Percentiles rank a stretch among this genome's conserved stretches.
Conservation (phyloP, 805 yeast genomes). For the Tetrapisispora iriomotensis region DNA sequence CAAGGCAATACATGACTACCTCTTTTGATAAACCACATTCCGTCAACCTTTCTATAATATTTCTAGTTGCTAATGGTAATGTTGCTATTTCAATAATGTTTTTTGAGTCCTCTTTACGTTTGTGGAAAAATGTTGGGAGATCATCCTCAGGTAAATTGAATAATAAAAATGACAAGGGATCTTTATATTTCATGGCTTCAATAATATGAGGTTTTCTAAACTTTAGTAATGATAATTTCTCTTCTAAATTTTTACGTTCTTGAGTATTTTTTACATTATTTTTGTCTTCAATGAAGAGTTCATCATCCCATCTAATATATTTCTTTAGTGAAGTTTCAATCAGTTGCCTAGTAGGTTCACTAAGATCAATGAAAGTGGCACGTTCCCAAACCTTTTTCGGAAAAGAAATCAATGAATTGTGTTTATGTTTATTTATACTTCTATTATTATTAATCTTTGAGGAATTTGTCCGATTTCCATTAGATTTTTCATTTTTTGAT, state of each 20-base stretch:
- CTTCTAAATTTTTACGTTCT: conserved; percentile 16
- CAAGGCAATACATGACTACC: conserved; percentile 45
- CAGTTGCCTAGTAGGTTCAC: conserved; percentile 48
- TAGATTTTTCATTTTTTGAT: conserved; percentile 1
- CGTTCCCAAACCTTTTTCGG: conserved; percentile 57
- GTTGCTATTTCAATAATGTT: conserved; percentile 41
- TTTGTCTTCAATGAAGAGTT: conserved; percentile 5
- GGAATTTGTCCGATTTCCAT: background rate
- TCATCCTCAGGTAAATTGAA: conserved; percentile 94
- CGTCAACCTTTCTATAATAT: conserved; percentile 45
- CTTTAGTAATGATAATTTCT: conserved; percentile 40
- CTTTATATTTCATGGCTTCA: conserved; percentile 58
- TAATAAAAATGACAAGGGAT: conserved; percentile 43
- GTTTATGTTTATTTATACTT: conserved; percentile 3
- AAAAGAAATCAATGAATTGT: conserved; percentile 20
- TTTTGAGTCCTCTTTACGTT: conserved; percentile 47
- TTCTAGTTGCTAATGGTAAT: conserved; percentile 37
- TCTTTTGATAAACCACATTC: conserved; percentile 65
- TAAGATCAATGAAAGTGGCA: conserved; percentile 59
- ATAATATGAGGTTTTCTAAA: conserved; percentile 59
- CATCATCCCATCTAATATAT: conserved; percentile 44
- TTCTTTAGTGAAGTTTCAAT: conserved; percentile 53
- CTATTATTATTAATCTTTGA: background rate
- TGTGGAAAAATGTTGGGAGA: conserved; percentile 56
- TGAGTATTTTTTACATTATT: conserved; percentile 2